phyloP scores from a whole-genome alignment of 345 rosid species.

The Brassica rapa region DNA sequence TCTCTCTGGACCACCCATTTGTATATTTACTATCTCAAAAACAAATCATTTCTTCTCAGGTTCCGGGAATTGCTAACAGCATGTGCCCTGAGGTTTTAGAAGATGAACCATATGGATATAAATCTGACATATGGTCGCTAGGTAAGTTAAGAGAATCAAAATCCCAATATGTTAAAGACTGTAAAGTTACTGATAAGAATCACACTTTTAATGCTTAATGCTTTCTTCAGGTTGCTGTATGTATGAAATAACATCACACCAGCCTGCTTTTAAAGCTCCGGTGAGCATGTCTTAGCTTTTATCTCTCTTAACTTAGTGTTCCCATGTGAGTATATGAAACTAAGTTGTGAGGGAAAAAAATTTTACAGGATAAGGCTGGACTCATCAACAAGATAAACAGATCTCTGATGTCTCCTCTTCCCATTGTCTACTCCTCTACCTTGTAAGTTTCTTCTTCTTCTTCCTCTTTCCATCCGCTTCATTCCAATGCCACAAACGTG shows the following conservation, averaged over 20 bases:
- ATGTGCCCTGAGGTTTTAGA: conserved; percentile 96
- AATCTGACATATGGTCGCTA: conserved; percentile 96
- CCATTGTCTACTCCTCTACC: conserved; percentile 79
- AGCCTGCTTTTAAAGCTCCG: conserved; percentile 89
- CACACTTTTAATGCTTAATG: conserved; percentile 22
- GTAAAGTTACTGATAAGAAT: not conserved
- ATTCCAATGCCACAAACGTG: conserved; percentile 1
- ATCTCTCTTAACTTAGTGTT: not conserved
- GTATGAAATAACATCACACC: conserved; percentile 96
- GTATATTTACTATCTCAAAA: not conserved
- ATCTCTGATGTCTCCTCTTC: conserved; percentile 87
- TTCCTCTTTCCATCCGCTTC: too few species aligned
- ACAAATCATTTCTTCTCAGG: conserved; percentile 45
- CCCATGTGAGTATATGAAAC: conserved; percentile 19
- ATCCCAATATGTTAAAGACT: not conserved
- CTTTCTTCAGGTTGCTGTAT: conserved; percentile 84
- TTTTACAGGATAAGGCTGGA: conserved; percentile 73
- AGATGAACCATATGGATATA: conserved; percentile 89
- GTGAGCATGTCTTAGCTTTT: conserved; percentile 52
- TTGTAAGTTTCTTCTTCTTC: conserved; percentile 59
- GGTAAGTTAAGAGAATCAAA: conserved; percentile 57
- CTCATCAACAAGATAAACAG: conserved; percentile 92
- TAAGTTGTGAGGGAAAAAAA: conserved; percentile 1
- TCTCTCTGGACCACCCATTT: conserved; percentile 18
- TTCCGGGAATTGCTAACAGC: conserved; percentile 89